These are phyloP conservation scores for Sporothrix phasma DNA, from an alignment of 2,329 filamentous ascomycete species.

Conservation along the genomic window DNA sequence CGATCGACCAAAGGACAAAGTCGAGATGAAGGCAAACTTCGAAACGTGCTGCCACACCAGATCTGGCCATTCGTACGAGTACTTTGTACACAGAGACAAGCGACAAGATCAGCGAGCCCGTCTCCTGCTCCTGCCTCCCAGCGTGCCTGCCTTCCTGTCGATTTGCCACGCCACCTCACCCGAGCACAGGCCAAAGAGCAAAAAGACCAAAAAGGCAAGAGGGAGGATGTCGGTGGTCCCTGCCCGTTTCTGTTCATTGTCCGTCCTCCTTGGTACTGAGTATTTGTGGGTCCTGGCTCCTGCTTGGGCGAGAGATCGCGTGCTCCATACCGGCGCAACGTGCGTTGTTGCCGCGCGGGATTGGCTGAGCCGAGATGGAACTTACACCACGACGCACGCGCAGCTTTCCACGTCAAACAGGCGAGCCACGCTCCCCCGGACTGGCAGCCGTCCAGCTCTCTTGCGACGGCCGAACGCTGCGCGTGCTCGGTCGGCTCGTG, in stretches of 20 bases:
- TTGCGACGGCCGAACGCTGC: neutral
- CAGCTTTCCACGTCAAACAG: neutral
- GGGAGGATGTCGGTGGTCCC: neutral
- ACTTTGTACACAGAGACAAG: neutral
- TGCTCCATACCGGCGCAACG: slow-evolving; percentile 18
- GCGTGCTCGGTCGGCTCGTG: neutral
- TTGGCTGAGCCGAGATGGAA: slow-evolving; percentile 14
- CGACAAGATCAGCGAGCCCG: neutral
- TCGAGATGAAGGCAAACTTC: neutral
- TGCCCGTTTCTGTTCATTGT: neutral
- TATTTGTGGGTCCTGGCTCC: neutral
- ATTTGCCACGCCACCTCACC: neutral
- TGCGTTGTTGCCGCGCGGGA: slow-evolving; percentile 15
- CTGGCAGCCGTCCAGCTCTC: slow-evolving; percentile 2
- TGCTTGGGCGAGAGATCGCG: slow-evolving; percentile 17
- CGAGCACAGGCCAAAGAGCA: neutral
- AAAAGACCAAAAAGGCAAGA: neutral
- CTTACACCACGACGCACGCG: slow-evolving; percentile 9
- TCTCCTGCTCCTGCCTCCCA: neutral
- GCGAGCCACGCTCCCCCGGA: neutral
- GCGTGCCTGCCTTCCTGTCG: neutral
- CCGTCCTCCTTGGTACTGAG: neutral
- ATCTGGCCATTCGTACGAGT: neutral
- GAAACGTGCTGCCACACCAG: neutral
- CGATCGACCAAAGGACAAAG: neutral